Percentiles rank a stretch among this genome's conserved stretches.
phyloP scores from a whole-genome alignment of 2,329 filamentous ascomycete genomes.

The Bipolaris bicolor region DNA sequence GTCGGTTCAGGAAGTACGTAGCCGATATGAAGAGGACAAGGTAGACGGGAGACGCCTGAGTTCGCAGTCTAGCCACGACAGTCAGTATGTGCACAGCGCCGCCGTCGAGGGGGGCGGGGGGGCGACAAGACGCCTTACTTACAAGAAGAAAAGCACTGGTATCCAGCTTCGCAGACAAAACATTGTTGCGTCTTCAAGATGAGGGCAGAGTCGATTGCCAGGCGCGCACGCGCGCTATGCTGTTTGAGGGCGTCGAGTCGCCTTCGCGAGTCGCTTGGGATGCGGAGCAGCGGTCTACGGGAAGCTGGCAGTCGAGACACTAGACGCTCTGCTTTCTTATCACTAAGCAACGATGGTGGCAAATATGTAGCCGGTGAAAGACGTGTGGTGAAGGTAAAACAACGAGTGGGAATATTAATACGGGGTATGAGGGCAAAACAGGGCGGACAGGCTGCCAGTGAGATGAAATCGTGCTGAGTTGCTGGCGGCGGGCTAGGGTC shows the following conservation, averaged over 20 bases:
- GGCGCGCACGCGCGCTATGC: constrained; percentile 18
- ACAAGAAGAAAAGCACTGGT: constrained; percentile 60
- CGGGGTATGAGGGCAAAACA: constrained; percentile 11
- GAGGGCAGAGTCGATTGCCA: constrained; percentile 5
- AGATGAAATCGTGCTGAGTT: constrained; percentile 8
- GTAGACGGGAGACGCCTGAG: constrained; percentile 57
- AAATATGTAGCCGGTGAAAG: not conserved
- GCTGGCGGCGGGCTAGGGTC: constrained; percentile 15
- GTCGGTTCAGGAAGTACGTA: constrained; percentile 94
- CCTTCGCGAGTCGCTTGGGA: constrained; percentile 2
- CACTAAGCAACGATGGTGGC: not conserved
- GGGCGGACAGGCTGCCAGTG: constrained; percentile 4
- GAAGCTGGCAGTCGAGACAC: not conserved
- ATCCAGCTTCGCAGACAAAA: constrained; percentile 69
- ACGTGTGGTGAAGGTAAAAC: constrained; percentile 1
- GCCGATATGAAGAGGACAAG: constrained; percentile 70
- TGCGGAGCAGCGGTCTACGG: constrained; percentile 4
- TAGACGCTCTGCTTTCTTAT: not conserved
- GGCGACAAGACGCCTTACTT: constrained; percentile 12
- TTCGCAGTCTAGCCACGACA: constrained; percentile 41
- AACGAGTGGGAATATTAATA: constrained; percentile 17
- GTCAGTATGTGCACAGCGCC: constrained; percentile 15
- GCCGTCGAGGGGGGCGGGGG: not conserved
- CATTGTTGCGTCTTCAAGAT: constrained; percentile 52
- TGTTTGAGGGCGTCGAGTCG: constrained; percentile 1